Conservation (phyloP, 2,329 filamentous ascomycete species). For the Monosporascus sp. region DNA sequence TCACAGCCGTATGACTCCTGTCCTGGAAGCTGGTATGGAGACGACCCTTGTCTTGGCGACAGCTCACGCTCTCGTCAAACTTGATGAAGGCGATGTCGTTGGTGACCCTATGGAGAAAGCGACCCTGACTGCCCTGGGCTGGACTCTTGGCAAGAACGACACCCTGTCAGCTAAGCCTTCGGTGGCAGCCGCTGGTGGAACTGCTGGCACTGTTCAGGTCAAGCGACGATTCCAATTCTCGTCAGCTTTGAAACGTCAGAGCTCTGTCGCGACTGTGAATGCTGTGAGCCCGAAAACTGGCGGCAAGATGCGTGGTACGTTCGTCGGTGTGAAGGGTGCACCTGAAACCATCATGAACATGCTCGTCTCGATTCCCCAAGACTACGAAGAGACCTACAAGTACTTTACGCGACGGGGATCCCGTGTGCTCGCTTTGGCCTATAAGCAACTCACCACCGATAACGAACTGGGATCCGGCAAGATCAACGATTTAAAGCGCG, state of each 20-base stretch:
- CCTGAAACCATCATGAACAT: constrained; percentile 96
- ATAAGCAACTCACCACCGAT: constrained; percentile 82
- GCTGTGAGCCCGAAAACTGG: constrained; percentile 66
- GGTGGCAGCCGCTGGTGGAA: constrained; percentile 38
- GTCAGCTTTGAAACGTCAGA: constrained; percentile 91
- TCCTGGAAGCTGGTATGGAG: constrained; percentile 66
- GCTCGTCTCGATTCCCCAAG: constrained; percentile 71
- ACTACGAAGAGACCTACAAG: constrained; percentile 98
- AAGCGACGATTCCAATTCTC: constrained; percentile 98
- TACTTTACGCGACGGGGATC: constrained; percentile 95
- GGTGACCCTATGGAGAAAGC: constrained; percentile 99
- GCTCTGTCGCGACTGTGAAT: constrained; percentile 80
- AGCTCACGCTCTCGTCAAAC: constrained; percentile 89
- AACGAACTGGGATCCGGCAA: constrained; percentile 74
- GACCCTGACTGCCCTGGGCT: constrained; percentile 81
- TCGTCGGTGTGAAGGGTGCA: constrained; percentile 93
- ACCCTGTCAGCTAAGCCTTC: constrained; percentile 64
- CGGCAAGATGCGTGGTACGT: constrained; percentile 75
- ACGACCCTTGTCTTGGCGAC: constrained; percentile 92
- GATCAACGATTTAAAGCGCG: constrained; percentile 91
- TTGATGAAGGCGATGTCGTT: constrained; percentile 95
- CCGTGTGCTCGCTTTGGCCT: constrained; percentile 86
- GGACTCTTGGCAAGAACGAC: constrained; percentile 88
- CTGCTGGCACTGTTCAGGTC: constrained; percentile 78
- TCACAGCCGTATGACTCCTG: constrained; percentile 70